These are phyloP conservation scores for Emergomyces pasteurianus DNA, from an alignment of 2,329 filamentous ascomycete species.

Conservation along the genomic window DNA sequence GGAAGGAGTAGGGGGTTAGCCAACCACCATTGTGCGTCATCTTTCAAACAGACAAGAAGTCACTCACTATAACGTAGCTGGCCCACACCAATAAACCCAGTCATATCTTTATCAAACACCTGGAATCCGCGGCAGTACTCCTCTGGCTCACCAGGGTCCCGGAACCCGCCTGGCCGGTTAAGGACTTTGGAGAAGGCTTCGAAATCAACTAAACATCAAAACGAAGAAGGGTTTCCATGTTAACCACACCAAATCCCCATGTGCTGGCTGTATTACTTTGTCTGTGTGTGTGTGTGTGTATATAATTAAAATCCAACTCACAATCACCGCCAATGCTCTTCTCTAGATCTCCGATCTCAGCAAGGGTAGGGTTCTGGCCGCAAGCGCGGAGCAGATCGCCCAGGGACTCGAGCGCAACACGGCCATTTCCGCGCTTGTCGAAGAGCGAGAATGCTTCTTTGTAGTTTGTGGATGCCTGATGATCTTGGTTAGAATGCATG, in stretches of 20 bases:
- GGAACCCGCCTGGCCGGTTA: slow-evolving; percentile 95
- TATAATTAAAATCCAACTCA: slow-evolving; percentile 41
- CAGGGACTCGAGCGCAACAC: slow-evolving; percentile 72
- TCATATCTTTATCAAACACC: slow-evolving; percentile 98
- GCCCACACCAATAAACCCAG: slow-evolving; percentile 92
- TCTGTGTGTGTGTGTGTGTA: no score
- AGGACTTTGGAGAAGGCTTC: slow-evolving; percentile 94
- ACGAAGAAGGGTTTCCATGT: background rate
- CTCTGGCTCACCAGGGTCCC: slow-evolving; percentile 92
- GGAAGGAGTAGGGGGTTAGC: background rate
- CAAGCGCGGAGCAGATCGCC: slow-evolving; percentile 93
- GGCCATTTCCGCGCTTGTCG: slow-evolving; percentile 96
- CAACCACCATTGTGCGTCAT: background rate
- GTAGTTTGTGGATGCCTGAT: slow-evolving; percentile 83
- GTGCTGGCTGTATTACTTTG: background rate
- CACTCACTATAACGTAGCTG: slow-evolving; percentile 74
- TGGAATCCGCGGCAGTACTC: slow-evolving; percentile 98
- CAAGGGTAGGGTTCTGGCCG: slow-evolving; percentile 91
- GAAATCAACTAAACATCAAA: slow-evolving; percentile 64
- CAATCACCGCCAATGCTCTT: slow-evolving; percentile 82
- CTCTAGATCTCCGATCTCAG: slow-evolving; percentile 87
- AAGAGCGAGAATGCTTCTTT: slow-evolving; percentile 99
- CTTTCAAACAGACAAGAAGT: background rate
- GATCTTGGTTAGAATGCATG: slow-evolving; percentile 12
- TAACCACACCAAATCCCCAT: background rate